phyloP scores from a whole-genome alignment of 2,329 filamentous ascomycete species.

The Xenosphaeropsis pyriputrescens region DNA sequence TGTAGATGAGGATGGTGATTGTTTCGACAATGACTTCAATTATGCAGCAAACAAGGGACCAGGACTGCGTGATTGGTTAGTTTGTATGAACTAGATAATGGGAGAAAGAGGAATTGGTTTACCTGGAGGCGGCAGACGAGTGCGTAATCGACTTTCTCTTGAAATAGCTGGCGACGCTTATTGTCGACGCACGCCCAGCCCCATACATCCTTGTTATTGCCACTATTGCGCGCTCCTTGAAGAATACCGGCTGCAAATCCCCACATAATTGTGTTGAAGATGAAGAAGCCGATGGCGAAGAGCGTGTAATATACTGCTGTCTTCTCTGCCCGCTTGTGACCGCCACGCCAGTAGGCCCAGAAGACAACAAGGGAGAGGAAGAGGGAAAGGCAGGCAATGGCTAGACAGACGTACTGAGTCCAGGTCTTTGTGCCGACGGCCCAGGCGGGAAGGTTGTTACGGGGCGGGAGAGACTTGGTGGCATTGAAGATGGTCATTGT shows the following conservation, averaged over 20 bases:
- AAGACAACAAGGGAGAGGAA: conserved; percentile 68
- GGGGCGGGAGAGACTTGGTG: conserved; percentile 56
- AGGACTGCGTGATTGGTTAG: conserved; percentile 49
- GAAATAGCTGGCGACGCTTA: conserved; percentile 60
- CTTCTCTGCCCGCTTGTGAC: conserved; percentile 81
- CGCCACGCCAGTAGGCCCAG: conserved; percentile 73
- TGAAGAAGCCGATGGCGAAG: conserved; percentile 87
- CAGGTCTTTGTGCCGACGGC: conserved; percentile 64
- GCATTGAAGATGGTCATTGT: conserved; percentile 87
- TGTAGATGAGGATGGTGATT: conserved; percentile 86
- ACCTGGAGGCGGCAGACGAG: conserved; percentile 83
- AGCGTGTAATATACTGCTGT: conserved; percentile 90
- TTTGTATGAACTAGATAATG: conserved; percentile 5
- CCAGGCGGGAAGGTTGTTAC: conserved; percentile 79
- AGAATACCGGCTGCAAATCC: conserved; percentile 71
- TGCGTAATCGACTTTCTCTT: conserved; percentile 71
- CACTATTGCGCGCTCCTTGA: conserved; percentile 61
- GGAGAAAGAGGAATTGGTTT: conserved; percentile 16
- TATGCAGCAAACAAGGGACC: conserved; percentile 89
- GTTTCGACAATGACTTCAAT: conserved; percentile 92
- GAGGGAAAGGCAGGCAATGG: conserved; percentile 69
- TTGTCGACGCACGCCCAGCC: conserved; percentile 96
- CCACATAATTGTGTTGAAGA: conserved; percentile 89
- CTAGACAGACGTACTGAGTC: conserved; percentile 77
- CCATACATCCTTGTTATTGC: conserved; percentile 81